Conservation (phyloP, 345 rosid genomes). For the Sonneratia alba region DNA sequence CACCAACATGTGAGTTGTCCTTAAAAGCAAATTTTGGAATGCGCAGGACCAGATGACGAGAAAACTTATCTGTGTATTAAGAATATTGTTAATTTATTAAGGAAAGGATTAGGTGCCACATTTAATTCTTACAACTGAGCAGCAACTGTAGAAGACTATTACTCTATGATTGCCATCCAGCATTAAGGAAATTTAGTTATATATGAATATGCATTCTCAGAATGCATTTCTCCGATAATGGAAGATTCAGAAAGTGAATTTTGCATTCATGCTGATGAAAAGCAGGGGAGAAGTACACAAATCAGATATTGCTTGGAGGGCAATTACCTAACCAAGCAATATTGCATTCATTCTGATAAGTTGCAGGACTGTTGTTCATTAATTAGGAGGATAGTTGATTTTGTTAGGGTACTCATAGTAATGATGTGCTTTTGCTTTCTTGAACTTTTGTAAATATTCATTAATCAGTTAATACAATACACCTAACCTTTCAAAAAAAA, state of each 20-base stretch:
- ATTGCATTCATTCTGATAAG: too few relatives aligned
- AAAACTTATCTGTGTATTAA: constrained; percentile 70
- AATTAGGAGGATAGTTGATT: too few relatives aligned
- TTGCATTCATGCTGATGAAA: neutral
- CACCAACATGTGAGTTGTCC: constrained; percentile 88
- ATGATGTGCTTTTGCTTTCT: too few relatives aligned
- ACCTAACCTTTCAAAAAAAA: too few relatives aligned
- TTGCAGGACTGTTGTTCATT: too few relatives aligned
- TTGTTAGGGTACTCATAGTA: too few relatives aligned
- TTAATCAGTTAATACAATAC: too few relatives aligned
- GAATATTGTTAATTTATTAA: neutral
- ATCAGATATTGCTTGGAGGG: too few relatives aligned
- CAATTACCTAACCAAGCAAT: too few relatives aligned
- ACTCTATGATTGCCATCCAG: neutral
- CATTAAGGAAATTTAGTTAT: neutral
- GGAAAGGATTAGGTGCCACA: neutral
- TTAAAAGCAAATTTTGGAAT: constrained; percentile 79
- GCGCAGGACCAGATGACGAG: constrained; percentile 70
- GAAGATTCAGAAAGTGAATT: neutral
- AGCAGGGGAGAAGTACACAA: neutral
- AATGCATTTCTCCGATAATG: neutral
- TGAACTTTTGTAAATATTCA: too few relatives aligned
- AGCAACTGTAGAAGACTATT: neutral
- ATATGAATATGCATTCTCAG: neutral
- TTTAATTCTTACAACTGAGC: neutral